Conservation (phyloP, 192 early-diverging fungal genomes). For the Backusella mclennaniae region DNA sequence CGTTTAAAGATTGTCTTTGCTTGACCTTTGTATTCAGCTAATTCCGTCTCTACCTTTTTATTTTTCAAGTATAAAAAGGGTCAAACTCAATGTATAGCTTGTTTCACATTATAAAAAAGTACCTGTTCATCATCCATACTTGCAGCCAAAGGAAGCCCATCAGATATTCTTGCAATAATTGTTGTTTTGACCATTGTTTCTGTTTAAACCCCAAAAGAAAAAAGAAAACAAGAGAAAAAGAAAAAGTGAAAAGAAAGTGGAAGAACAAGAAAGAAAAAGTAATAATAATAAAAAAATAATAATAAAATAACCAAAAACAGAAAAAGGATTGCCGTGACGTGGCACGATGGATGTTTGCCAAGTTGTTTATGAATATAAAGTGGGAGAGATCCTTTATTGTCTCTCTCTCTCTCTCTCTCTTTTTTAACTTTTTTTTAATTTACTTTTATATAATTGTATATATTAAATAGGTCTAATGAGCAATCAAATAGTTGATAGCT, state of each 20-base stretch:
- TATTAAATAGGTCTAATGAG: neutral
- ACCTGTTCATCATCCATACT: slow-evolving; percentile 96
- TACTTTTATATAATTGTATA: neutral
- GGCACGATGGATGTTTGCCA: neutral
- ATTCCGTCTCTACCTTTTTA: slow-evolving; percentile 68
- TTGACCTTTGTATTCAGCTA: slow-evolving; percentile 91
- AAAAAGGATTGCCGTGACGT: slow-evolving; percentile 1
- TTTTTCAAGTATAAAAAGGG: neutral
- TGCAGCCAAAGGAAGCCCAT: slow-evolving; percentile 92
- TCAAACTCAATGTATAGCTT: neutral
- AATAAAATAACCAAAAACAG: neutral
- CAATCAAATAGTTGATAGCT: neutral
- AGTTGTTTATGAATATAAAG: neutral
- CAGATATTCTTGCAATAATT: slow-evolving; percentile 89
- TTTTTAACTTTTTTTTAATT: neutral
- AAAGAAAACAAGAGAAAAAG: neutral
- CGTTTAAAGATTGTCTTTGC: slow-evolving; percentile 92
- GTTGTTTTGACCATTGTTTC: slow-evolving; percentile 88
- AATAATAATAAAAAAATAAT: neutral
- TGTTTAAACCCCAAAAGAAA: neutral
- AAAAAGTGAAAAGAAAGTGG: neutral
- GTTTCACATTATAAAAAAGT: neutral
- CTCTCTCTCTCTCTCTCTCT: neutral
- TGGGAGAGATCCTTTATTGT: neutral
- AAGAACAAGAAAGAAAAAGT: neutral